Percentiles rank a stretch among this genome's conserved stretches.
phyloP scores from a whole-genome alignment of 2,329 filamentous ascomycete genomes.

The Scortechinia acanthostroma region DNA sequence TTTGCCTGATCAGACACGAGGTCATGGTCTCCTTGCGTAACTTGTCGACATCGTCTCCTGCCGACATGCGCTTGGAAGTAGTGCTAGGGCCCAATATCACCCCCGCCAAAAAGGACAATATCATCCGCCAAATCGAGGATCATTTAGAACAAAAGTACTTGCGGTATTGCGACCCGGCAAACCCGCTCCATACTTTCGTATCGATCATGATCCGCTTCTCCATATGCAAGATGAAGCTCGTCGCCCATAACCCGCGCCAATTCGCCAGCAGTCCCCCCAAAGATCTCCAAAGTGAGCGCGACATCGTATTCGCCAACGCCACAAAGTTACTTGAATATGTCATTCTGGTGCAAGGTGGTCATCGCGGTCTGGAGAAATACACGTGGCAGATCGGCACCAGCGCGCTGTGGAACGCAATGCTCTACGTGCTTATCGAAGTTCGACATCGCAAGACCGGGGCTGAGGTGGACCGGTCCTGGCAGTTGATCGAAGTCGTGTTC shows the following conservation, averaged over 20 bases:
- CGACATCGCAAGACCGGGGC: slow-evolving; percentile 13
- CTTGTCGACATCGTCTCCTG: slow-evolving; percentile 23
- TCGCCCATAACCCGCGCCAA: slow-evolving; percentile 10
- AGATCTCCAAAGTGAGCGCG: slow-evolving; percentile 9
- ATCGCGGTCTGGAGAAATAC: slow-evolving; percentile 13
- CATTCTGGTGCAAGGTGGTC: slow-evolving; percentile 8
- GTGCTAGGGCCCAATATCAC: slow-evolving; percentile 6
- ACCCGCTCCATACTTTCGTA: slow-evolving; percentile 16
- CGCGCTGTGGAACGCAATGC: slow-evolving; percentile 17
- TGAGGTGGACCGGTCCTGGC: slow-evolving; percentile 16
- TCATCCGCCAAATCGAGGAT: slow-evolving; percentile 13
- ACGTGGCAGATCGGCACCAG: slow-evolving; percentile 14
- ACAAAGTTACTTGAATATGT: slow-evolving; percentile 12
- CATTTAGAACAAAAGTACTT: slow-evolving; percentile 18
- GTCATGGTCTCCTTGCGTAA: slow-evolving; percentile 28
- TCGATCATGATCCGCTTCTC: slow-evolving; percentile 7
- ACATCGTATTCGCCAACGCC: slow-evolving; percentile 11
- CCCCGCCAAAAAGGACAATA: slow-evolving; percentile 11
- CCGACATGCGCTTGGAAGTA: slow-evolving; percentile 11
- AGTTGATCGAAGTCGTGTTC: slow-evolving; percentile 12
- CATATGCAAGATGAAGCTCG: slow-evolving; percentile 11
- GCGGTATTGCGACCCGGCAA: slow-evolving; percentile 16
- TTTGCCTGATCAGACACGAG: slow-evolving; percentile 30
- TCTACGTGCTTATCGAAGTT: slow-evolving; percentile 18
- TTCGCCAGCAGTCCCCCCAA: slow-evolving; percentile 6